Evolutionary conservation across 352 stramenopile species (phyloP).

Genomic region (Peronospora tabacina): DNA sequence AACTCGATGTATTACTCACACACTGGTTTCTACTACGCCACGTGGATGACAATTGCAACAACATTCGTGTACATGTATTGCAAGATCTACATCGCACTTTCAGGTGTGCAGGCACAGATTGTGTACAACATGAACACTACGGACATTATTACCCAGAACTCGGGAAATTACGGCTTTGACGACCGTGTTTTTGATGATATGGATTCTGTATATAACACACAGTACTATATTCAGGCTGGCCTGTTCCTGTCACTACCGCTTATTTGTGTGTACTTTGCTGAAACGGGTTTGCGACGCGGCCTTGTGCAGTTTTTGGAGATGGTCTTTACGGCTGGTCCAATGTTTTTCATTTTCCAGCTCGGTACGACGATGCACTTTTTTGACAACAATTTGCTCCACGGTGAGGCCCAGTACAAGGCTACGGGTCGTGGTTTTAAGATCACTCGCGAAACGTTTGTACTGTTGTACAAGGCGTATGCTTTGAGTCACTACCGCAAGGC

Average conservation of each 20-base stretch:
- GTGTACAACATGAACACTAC: conserved; percentile 71
- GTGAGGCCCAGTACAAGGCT: conserved; percentile 73
- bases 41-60: conserved; percentile 85
- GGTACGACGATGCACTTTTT: conserved; percentile 85
- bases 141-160: conserved; percentile 61
- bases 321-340: conserved; percentile 61
- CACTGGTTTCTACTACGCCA: conserved; percentile 82
- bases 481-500: conserved; percentile 70
- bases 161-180: conserved; percentile 39
- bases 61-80: conserved; percentile 85
- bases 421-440: conserved; percentile 82
- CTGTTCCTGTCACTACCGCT: conserved; percentile 71
- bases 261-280: conserved; percentile 73
- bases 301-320: conserved; percentile 73
- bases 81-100: conserved; percentile 74
- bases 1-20: conserved; percentile 87
- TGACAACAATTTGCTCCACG: conserved; percentile 75
- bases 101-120: conserved; percentile 61
- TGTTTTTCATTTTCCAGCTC: conserved; percentile 78
- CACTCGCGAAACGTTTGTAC: conserved; percentile 69
- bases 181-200: conserved; percentile 52
- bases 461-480: conserved; percentile 78
- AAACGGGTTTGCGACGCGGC: conserved; percentile 61
- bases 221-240: conserved; percentile 81
- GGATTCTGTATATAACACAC: conserved; percentile 68